Percentiles rank a stretch among this genome's conserved stretches.
phyloP scores from a whole-genome alignment of 352 stramenopile genomes.

The Pythium myriotylum region DNA sequence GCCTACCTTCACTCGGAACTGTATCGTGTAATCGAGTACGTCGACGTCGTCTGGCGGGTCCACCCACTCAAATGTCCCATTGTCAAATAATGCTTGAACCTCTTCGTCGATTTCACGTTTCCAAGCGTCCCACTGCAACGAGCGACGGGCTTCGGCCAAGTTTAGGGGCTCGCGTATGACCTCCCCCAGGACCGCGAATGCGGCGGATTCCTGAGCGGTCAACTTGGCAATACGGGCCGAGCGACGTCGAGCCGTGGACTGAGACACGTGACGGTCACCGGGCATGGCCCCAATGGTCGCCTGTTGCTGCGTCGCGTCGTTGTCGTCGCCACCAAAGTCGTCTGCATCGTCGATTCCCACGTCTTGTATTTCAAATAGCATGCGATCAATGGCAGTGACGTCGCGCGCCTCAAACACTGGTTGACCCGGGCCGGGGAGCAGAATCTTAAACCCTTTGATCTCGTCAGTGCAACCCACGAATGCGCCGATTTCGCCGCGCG shows the following conservation, averaged over 20 bases:
- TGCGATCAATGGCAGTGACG: not conserved
- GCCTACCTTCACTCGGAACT: slow-evolving; percentile 14
- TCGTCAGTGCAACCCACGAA: slow-evolving; percentile 12
- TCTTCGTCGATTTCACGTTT: slow-evolving; percentile 1
- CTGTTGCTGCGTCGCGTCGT: not conserved
- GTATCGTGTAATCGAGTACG: slow-evolving; percentile 15
- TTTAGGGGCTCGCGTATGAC: slow-evolving; percentile 8
- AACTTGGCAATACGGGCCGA: slow-evolving; percentile 10
- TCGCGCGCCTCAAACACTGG: not conserved
- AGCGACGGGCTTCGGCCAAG: not conserved
- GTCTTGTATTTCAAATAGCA: slow-evolving; percentile 1
- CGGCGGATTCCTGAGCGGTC: not conserved
- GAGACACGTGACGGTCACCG: not conserved
- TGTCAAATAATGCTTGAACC: slow-evolving; percentile 4
- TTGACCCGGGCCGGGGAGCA: not conserved
- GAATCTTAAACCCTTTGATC: slow-evolving; percentile 6
- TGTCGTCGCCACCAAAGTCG: not conserved
- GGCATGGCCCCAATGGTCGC: too few relatives aligned
- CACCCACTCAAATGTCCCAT: slow-evolving; percentile 11
- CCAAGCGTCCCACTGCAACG: slow-evolving; percentile 10
- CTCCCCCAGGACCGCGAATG: slow-evolving; percentile 4
- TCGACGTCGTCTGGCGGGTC: not conserved
- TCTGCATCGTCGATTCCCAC: not conserved
- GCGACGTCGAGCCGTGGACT: not conserved
- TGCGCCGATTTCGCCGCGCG: not conserved